Evolutionary conservation across 192 early-diverging fungal species (phyloP).

Genomic region (Coemansia sp.): DNA sequence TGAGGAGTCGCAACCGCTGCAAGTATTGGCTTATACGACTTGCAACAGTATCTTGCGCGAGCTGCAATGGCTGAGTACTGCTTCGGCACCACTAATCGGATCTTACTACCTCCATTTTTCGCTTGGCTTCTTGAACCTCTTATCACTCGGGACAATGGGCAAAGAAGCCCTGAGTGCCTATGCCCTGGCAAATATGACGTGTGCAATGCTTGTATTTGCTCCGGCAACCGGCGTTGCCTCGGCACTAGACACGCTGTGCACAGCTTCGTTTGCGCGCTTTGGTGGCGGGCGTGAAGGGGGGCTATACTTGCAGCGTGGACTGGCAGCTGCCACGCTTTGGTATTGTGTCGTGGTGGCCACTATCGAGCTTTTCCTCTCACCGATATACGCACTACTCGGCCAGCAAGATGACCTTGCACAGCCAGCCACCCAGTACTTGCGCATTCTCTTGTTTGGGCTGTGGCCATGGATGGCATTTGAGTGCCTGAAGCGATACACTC

Average conservation of each 20-base stretch:
- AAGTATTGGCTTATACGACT: too few relatives aligned
- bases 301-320: conserved; percentile 73
- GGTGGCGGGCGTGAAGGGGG: conserved; percentile 60
- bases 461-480: conserved; percentile 83
- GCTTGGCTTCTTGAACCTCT: conserved; percentile 62
- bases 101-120: conserved; percentile 69
- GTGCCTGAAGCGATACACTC: conserved; percentile 80
- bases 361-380: conserved; percentile 68
- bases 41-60: conserved; percentile 15
- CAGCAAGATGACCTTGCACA: conserved; percentile 75
- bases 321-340: conserved; percentile 67
- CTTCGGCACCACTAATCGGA: conserved; percentile 55
- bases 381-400: conserved; percentile 63
- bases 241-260: conserved; percentile 74
- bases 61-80: conserved; percentile 25
- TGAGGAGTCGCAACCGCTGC: conserved; percentile 26
- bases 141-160: conserved; percentile 64
- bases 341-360: conserved; percentile 68
- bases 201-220: conserved; percentile 67
- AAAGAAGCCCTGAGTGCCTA: conserved; percentile 62
- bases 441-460: conserved; percentile 69
- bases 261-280: conserved; percentile 66
- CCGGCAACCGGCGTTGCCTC: conserved; percentile 69
- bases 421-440: conserved; percentile 67
- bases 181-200: conserved; percentile 70